A percentile compares a stretch with the other conserved stretches of the same genome.
phyloP scores from a whole-genome alignment of 2,329 filamentous ascomycete genomes.

The Trichoderma asperellum region DNA sequence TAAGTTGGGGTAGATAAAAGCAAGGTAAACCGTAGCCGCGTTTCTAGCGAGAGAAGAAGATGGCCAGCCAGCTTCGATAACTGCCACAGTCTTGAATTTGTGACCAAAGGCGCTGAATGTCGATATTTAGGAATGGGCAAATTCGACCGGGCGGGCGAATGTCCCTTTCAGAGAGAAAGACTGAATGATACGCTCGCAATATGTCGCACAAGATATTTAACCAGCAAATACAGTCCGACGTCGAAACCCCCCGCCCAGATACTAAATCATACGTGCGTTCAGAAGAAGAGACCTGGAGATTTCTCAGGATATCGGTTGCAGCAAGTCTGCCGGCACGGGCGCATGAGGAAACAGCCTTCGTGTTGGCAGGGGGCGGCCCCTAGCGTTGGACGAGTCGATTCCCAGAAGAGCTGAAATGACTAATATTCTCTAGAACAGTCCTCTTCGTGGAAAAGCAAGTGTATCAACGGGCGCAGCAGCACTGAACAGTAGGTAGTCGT shows the following conservation, averaged over 20 bases:
- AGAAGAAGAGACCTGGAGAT: not conserved
- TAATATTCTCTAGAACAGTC: not conserved
- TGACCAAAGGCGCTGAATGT: not conserved
- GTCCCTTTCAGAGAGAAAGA: not conserved
- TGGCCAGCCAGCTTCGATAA: not conserved
- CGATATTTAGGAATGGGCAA: not conserved
- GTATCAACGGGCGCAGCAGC: not conserved
- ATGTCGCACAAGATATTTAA: not conserved
- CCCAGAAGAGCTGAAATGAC: not conserved
- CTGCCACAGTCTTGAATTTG: not conserved
- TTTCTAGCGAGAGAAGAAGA: not conserved
- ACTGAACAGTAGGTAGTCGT: slow-evolving; percentile 2
- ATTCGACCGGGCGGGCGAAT: not conserved
- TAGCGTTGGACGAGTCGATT: not conserved
- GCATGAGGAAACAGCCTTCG: not conserved
- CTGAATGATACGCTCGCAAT: not conserved
- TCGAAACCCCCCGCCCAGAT: not conserved
- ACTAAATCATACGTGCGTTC: not conserved
- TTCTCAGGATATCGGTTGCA: not conserved
- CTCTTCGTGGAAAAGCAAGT: not conserved
- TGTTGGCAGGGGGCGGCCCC: not conserved
- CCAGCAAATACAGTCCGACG: not conserved
- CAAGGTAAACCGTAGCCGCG: not conserved
- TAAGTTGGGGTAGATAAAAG: not conserved
- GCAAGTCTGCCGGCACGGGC: slow-evolving; percentile 2